These are phyloP conservation scores for Antitrichia curtipendula DNA, from an alignment of 225 moss, liverwort and hornwort species.

Conservation along the genomic window DNA sequence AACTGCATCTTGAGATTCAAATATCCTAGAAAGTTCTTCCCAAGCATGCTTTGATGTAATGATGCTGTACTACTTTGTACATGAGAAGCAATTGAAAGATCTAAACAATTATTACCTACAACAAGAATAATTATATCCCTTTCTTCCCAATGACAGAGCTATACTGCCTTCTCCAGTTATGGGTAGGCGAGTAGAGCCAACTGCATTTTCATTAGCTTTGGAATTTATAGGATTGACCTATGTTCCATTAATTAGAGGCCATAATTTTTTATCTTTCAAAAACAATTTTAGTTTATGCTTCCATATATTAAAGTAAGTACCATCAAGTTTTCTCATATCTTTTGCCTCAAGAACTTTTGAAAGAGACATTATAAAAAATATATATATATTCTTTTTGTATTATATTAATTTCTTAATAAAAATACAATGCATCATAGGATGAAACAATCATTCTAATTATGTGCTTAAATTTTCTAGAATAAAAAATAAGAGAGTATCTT, in stretches of 20 bases:
- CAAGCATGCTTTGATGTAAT: background rate
- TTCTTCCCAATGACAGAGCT: background rate
- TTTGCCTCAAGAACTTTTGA: background rate
- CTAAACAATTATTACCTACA: background rate
- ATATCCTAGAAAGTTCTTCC: background rate
- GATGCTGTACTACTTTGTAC: background rate
- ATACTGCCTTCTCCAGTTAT: background rate
- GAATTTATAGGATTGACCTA: background rate
- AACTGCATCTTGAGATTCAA: background rate
- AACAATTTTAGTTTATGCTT: background rate
- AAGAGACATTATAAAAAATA: background rate
- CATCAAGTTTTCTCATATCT: background rate
- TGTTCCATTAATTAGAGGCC: background rate
- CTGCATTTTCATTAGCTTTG: too few relatives aligned
- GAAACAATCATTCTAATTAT: background rate
- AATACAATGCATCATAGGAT: background rate
- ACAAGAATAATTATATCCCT: background rate
- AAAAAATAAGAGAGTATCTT: background rate
- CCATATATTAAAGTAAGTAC: background rate
- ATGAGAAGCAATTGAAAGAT: background rate
- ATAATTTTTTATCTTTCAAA: background rate
- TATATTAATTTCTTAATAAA: background rate
- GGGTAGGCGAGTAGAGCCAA: background rate
- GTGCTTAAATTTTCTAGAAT: background rate
- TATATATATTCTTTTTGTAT: too few relatives aligned